phyloP scores from a whole-genome alignment of 1,284 basidiomycete species.

The Stereum hirsutum region DNA sequence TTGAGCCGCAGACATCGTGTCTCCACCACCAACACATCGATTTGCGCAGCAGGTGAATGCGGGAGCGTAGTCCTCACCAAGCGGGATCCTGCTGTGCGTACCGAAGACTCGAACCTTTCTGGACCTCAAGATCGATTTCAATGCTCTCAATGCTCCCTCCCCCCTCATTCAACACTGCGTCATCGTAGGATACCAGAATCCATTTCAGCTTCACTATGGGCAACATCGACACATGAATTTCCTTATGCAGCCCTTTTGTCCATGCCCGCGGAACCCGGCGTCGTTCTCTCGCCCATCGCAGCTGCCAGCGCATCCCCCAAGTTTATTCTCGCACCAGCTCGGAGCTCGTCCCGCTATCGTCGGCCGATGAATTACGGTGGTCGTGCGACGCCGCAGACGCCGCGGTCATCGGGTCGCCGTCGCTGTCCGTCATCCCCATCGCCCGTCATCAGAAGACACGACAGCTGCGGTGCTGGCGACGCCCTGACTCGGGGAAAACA shows the following conservation, averaged over 20 bases:
- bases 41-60: slow-evolving; percentile 7
- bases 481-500: slow-evolving; percentile 16
- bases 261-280: too few species aligned
- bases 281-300: too few species aligned
- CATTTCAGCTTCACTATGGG: too few species aligned
- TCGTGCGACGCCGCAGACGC: background rate
- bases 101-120: background rate
- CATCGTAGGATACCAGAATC: too few species aligned
- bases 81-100: slow-evolving; percentile 5
- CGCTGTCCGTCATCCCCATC: background rate
- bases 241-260: too few species aligned
- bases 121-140: too few species aligned
- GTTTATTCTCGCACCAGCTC: background rate
- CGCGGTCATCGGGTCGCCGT: background rate
- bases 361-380: background rate
- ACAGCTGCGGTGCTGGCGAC: background rate
- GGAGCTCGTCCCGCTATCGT: background rate
- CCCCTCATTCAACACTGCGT: too few species aligned
- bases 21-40: too few species aligned
- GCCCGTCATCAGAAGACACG: background rate
- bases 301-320: background rate
- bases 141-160: too few species aligned
- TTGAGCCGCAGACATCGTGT: too few species aligned
- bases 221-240: too few species aligned
- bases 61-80: slow-evolving; percentile 13